Evolutionary conservation across 805 yeast genomes (phyloP), one percentile per base, ranked within the genome.

Genomic region (Debaryomyces tyrocola): DNA sequence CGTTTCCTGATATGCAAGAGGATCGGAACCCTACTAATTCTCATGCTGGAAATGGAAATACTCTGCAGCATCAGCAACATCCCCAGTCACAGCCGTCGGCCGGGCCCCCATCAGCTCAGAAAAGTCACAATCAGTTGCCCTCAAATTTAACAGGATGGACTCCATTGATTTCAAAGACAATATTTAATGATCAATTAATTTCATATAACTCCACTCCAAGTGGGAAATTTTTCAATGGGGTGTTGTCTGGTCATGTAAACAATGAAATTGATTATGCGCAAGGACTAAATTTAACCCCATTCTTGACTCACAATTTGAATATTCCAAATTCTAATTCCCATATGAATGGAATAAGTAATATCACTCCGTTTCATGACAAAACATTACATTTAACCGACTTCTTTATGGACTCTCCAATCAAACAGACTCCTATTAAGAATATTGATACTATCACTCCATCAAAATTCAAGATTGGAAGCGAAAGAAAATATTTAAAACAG

Each of bases 341-440:
- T 20, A 43, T 49, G 6, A 46, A 54, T 27, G 63, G 59, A 21
- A 50, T 65, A 38, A 59, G 55, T 38, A 63, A 60, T 40, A 60
- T 70, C 47, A 73, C 77, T n/a, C 77, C 77, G 3, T 69, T 66
- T 48, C 72, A 69, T 50, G 76, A 72, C 45, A 70, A 68, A 52
- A 62, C 74, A 3, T 57, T 70, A 46, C 76, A 68, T 46, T 54
- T 72, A 37, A 57, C 72, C 6, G 77, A 73, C 51, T 72, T 73
- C 43, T 72, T 71, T 54, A 71, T 70, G 64, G 77, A 73, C 44
- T 63, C 73, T n/a, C 77, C 77, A 12, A 68, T 70, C 34, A 55
- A 64, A 24, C 62, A 61, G 31, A 59, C 72, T 2, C 74, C 76
- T 10, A 47, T 62, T 10, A 69, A 63, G 45, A 69, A 65, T 38